phyloP scores from a whole-genome alignment of 2,329 filamentous ascomycete genomes.

The Ceratocystis ficicola region DNA sequence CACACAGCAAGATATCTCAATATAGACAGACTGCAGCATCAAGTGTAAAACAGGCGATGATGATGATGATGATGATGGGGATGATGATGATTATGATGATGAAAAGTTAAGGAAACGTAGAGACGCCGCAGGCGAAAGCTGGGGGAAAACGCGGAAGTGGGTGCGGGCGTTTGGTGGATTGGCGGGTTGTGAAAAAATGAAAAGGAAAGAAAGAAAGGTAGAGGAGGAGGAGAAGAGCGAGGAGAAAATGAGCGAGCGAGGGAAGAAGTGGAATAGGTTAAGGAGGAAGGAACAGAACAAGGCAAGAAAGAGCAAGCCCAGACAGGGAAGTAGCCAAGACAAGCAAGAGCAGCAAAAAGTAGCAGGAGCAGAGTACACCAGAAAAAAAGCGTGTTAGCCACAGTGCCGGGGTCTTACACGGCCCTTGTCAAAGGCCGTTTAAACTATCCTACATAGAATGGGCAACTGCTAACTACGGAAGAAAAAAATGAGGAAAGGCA shows the following conservation, averaged over 20 bases:
- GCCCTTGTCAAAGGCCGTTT: neutral
- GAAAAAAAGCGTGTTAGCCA: conserved; percentile 12
- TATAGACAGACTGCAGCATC: neutral
- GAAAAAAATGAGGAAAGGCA: neutral
- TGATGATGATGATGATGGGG: no score
- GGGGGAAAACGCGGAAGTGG: neutral
- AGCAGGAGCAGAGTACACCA: neutral
- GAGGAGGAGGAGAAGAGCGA: conserved; percentile 25
- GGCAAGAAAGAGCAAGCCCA: conserved; percentile 24
- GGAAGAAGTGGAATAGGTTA: conserved; percentile 13
- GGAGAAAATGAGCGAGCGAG: conserved; percentile 14
- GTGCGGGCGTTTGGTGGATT: neutral
- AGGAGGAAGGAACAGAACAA: conserved; percentile 27
- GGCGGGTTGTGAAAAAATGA: conserved; percentile 7
- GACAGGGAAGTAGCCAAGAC: conserved; percentile 12
- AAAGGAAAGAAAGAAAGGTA: conserved; percentile 11
- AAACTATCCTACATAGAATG: neutral
- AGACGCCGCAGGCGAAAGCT: neutral
- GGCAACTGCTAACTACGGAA: neutral
- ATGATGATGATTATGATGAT: neutral
- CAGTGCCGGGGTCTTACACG: conserved; percentile 11
- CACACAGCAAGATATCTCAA: neutral
- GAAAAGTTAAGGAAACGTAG: neutral
- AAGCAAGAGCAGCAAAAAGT: conserved; percentile 6
- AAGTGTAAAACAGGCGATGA: neutral